A percentile compares a stretch with the other conserved stretches of the same genome.
phyloP scores from a whole-genome alignment of 2,329 filamentous ascomycete species.

The Endoconidiophora laricicola region DNA sequence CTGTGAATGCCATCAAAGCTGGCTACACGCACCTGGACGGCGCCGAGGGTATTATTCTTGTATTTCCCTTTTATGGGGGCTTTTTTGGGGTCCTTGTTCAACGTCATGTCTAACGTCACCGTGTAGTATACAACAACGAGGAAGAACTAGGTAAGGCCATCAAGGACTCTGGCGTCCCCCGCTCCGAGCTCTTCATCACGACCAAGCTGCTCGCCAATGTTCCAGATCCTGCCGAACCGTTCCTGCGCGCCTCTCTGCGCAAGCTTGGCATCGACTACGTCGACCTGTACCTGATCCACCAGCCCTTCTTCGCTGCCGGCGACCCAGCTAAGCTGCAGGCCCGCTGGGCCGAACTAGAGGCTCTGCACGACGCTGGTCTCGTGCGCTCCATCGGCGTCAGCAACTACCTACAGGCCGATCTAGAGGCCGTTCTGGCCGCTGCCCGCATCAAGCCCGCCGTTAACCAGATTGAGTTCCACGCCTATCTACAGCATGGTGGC shows the following conservation, averaged over 20 bases:
- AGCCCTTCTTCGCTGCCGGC: constrained; percentile 34
- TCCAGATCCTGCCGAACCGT: constrained; percentile 27
- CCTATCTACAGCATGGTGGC: constrained; percentile 50
- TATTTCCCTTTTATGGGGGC: neutral
- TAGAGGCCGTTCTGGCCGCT: constrained; percentile 39
- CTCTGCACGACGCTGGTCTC: constrained; percentile 48
- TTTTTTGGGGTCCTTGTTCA: neutral
- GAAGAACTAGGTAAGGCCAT: constrained; percentile 56
- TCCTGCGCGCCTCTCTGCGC: constrained; percentile 42
- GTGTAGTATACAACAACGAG: constrained; percentile 44
- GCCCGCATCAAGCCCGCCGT: constrained; percentile 47
- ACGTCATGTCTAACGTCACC: neutral
- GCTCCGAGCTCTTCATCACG: constrained; percentile 52
- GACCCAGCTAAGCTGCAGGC: constrained; percentile 30
- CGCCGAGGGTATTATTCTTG: constrained; percentile 40
- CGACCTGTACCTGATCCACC: constrained; percentile 52
- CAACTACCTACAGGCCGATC: constrained; percentile 46
- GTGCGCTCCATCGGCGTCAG: constrained; percentile 60
- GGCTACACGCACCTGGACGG: constrained; percentile 61
- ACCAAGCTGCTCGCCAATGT: constrained; percentile 35
- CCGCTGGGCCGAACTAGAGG: constrained; percentile 44
- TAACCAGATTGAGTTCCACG: constrained; percentile 73
- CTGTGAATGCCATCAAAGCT: constrained; percentile 47
- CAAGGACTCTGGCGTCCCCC: constrained; percentile 45
- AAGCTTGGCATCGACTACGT: constrained; percentile 55